Evolutionary conservation across 2,329 filamentous ascomycete genomes (phyloP), one percentile per base, ranked within the genome.

Genomic region (Rutstroemia sp.): DNA sequence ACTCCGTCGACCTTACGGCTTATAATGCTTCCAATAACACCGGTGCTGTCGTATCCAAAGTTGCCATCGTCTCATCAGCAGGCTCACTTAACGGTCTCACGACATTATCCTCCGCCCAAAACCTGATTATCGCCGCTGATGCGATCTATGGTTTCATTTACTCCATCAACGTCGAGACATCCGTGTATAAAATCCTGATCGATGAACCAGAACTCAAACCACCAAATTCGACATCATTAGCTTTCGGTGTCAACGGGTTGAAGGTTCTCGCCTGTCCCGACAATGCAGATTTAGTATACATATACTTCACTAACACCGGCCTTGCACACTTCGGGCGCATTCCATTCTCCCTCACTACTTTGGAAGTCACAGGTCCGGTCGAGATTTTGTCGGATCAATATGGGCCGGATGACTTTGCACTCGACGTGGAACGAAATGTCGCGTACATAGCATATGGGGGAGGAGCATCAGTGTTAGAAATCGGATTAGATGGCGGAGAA

Each of bases 101-200:
- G 6, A 59, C 56, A 5, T 46, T 69, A 9, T 60, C 63, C 4
- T 9, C 52, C 3, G 17, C 39, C 0, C 49, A 47, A 10, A 55
- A 50, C n/a, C 60, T 61, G 1, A 55, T 68, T 0, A 55, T 70
- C 4, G 58, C 64, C 12, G 59, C 65, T 0, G 68, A 71, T 54
- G 67, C 65, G 2, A 17, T 59, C 4, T 47, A 38, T 4, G 68
- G 69, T n/a, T 39, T 60, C 0, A 57, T 68, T 9, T 68, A 61
- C 59, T 58, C 63, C 21, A 44, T 71, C 6, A 58, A 71, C 44
- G 62, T 63, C 2, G 7, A 37, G 1, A 67, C 64, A 0, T 60
- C 62, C 5, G 48, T 60, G 2, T 59, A 56, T 17, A 44, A 54
- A 0, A 41, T 66, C 14, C 60, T 63, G 3, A 49, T 67, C 5